A percentile compares a stretch with the other conserved stretches of the same genome.
Evolutionary conservation across 495 filamentous ascomycete genomes (phyloP).

Genomic region (Annulohypoxylon nitens): DNA sequence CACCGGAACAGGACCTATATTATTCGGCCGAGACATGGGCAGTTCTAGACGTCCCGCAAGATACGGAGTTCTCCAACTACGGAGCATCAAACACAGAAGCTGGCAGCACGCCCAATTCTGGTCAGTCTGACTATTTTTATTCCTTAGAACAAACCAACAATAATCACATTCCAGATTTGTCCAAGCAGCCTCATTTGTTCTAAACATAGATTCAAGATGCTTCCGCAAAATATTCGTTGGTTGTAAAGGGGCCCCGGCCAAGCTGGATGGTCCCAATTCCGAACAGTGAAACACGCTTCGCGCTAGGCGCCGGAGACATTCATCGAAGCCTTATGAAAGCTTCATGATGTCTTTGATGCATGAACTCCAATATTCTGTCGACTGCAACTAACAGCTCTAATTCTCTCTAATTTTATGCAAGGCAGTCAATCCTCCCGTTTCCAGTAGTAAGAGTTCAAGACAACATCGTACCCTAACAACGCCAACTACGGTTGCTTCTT

Average conservation of each 20-base stretch:
- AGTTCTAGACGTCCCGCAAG: neutral
- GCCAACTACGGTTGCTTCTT: neutral
- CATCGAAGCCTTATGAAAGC: neutral
- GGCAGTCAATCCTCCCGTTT: neutral
- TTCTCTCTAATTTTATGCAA: neutral
- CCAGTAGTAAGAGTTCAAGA: neutral
- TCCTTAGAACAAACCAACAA: neutral
- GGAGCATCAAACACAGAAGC: neutral
- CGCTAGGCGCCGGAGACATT: slow-evolving; percentile 1
- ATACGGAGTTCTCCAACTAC: slow-evolving; percentile 9
- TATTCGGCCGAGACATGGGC: neutral
- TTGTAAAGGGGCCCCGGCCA: slow-evolving; percentile 15
- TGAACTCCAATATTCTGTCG: neutral
- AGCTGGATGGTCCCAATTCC: slow-evolving; percentile 34
- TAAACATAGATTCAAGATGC: neutral
- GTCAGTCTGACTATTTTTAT: neutral
- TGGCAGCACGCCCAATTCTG: neutral
- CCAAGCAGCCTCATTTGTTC: neutral
- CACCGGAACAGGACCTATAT: neutral
- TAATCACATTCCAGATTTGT: neutral
- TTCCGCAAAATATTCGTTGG: neutral
- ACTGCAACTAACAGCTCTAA: neutral
- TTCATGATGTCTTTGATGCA: neutral
- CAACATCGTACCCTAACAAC: neutral
- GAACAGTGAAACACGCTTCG: slow-evolving; percentile 38